Evolutionary conservation across 2,329 filamentous ascomycete genomes (phyloP).

Genomic region (Ceratocystis destructans): DNA sequence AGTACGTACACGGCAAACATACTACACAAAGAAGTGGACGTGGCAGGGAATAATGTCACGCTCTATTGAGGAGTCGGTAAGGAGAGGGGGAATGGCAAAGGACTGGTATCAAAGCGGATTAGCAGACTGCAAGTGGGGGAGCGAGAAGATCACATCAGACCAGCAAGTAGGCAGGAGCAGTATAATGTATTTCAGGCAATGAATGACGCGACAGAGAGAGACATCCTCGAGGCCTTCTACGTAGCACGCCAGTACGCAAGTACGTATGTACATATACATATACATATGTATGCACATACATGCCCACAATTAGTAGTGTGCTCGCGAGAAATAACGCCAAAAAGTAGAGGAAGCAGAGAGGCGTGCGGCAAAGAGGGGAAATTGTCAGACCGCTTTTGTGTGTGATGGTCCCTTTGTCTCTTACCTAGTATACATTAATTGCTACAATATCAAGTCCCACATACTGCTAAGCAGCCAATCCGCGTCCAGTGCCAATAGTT

Average conservation of each 20-base stretch:
- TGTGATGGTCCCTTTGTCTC: not conserved
- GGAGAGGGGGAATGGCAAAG: not conserved
- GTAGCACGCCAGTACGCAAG: not conserved
- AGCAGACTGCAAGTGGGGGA: not conserved
- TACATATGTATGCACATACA: not conserved
- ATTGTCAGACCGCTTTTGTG: not conserved
- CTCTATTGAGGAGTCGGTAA: not conserved
- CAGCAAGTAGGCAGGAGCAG: not conserved
- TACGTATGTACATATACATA: not conserved
- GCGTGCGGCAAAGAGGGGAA: no score
- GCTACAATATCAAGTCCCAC: no score
- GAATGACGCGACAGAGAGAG: not conserved
- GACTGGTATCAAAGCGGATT: not conserved
- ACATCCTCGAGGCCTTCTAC: no score
- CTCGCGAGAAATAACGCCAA: not conserved
- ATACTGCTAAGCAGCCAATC: not conserved
- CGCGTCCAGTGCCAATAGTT: not conserved
- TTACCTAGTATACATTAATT: no score
- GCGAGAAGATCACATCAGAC: not conserved
- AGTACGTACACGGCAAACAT: no score
- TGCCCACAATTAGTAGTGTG: not conserved
- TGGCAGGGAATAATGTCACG: not conserved
- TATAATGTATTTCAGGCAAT: not conserved
- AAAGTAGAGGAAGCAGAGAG: not conserved
- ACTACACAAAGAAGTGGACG: not conserved